phyloP scores from a whole-genome alignment of 2,329 filamentous ascomycete species.

The Venturia aucupariae region DNA sequence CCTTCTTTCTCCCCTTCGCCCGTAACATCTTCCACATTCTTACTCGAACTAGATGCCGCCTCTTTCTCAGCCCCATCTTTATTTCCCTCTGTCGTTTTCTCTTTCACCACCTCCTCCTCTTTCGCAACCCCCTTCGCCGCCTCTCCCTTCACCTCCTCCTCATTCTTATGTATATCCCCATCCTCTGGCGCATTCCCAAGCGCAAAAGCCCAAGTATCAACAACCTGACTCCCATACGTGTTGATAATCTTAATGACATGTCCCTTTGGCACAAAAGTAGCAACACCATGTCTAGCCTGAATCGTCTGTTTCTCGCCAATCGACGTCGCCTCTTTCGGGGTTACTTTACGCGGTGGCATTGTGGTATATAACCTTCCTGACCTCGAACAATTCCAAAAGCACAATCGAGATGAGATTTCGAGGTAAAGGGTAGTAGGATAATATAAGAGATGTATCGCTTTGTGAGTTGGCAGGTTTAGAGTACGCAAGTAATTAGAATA shows the following conservation, averaged over 20 bases:
- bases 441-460: neutral
- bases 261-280: constrained; percentile 41
- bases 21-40: constrained; percentile 13
- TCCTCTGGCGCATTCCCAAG: constrained; percentile 33
- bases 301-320: constrained; percentile 33
- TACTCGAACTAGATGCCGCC: constrained; percentile 17
- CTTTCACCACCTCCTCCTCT: constrained; percentile 16
- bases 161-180: constrained; percentile 12
- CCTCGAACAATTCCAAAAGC: too few relatives aligned
- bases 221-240: constrained; percentile 40
- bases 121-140: constrained; percentile 16
- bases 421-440: too few relatives aligned
- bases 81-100: constrained; percentile 18
- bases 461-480: neutral
- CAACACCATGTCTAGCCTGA: constrained; percentile 40
- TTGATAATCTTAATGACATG: constrained; percentile 42
- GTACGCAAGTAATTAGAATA: neutral
- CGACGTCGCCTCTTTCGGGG: neutral
- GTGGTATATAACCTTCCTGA: too few relatives aligned
- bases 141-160: constrained; percentile 15
- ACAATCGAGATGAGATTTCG: too few relatives aligned
- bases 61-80: constrained; percentile 24
- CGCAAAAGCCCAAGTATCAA: constrained; percentile 42
- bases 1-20: constrained; percentile 11
- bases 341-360: neutral